phyloP scores from a whole-genome alignment of 73 alveolate species.

The Tetrahymena malaccensis region DNA sequence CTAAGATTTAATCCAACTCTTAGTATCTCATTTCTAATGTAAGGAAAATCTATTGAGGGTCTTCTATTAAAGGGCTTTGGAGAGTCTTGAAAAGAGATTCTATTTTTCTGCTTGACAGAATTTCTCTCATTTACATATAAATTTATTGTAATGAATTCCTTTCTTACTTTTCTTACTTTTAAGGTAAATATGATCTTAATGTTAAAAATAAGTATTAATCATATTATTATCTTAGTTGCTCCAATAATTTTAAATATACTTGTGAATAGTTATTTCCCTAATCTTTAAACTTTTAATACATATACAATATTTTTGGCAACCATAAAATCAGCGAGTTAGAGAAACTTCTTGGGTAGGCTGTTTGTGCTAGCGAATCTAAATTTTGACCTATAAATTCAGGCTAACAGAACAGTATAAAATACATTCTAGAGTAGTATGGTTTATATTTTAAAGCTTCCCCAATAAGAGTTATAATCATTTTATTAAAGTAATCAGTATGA shows the following conservation, averaged over 20 bases:
- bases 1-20: neutral
- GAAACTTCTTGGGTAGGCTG: neutral
- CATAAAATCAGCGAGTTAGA: neutral
- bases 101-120: neutral
- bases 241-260: neutral
- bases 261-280: neutral
- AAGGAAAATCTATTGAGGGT: neutral
- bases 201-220: neutral
- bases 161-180: neutral
- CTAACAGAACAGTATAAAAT: neutral
- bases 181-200: neutral
- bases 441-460: neutral
- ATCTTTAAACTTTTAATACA: neutral
- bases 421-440: neutral
- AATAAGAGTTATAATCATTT: neutral
- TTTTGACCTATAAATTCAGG: neutral
- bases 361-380: neutral
- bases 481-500: neutral
- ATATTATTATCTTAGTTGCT: neutral
- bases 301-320: neutral
- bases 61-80: neutral
- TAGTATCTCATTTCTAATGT: neutral
- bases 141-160: neutral
- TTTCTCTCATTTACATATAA: neutral
- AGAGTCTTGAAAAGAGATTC: neutral